phyloP scores from a whole-genome alignment of 495 filamentous ascomycete genomes.

The Glutinoglossum americanum region DNA sequence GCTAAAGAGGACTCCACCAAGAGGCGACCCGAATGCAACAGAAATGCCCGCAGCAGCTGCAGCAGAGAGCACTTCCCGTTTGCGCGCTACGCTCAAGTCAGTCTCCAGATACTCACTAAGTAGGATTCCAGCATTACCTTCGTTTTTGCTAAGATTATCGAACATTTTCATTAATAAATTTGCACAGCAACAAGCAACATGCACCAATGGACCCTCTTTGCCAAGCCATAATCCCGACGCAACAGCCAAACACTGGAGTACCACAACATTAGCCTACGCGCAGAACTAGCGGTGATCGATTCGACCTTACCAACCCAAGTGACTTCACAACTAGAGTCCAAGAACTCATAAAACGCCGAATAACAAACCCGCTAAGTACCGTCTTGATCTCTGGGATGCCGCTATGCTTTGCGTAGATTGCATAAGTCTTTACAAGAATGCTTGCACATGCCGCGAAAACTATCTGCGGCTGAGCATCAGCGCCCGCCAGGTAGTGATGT shows the following conservation, averaged over 20 bases:
- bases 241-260: conserved; percentile 61
- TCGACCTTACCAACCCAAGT: conserved; percentile 50
- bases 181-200: conserved; percentile 94
- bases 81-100: conserved; percentile 39
- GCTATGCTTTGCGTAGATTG: conserved; percentile 79
- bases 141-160: conserved; percentile 61
- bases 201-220: conserved; percentile 91
- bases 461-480: conserved; percentile 29
- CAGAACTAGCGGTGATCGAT: too few relatives aligned
- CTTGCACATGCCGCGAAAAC: conserved; percentile 63
- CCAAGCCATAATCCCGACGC: conserved; percentile 96
- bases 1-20: conserved; percentile 82
- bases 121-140: conserved; percentile 31
- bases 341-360: conserved; percentile 71
- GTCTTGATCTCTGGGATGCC: conserved; percentile 98
- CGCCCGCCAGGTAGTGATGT: background rate
- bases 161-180: conserved; percentile 91
- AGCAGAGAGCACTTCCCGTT: conserved; percentile 86
- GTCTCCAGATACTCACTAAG: background rate
- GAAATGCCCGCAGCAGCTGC: conserved; percentile 90
- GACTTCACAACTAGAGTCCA: conserved; percentile 91
- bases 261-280: background rate
- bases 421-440: conserved; percentile 61
- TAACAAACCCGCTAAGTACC: conserved; percentile 83
- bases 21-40: conserved; percentile 91